Conservation (phyloP, 176 grass and related monocot genomes). For the Bothriochloa decipiens region DNA sequence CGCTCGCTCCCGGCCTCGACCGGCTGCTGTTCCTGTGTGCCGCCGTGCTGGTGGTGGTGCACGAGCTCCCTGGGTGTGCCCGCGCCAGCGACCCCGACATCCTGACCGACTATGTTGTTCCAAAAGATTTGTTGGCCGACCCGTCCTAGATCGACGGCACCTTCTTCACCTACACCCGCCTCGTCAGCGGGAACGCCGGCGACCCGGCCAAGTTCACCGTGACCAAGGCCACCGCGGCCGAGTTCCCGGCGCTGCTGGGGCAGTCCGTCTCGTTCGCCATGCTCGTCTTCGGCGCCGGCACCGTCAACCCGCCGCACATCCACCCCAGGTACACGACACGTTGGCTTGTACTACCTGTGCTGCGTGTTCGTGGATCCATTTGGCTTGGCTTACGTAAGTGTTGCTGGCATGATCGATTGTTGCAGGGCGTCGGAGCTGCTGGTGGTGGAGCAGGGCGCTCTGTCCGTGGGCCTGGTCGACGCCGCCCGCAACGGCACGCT, state of each 20-base stretch:
- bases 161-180: conserved; percentile 42
- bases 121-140: background rate
- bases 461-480: conserved; percentile 41
- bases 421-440: conserved; percentile 46
- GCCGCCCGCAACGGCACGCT: conserved; percentile 19
- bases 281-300: conserved; percentile 31
- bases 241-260: conserved; percentile 49
- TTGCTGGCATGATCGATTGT: background rate
- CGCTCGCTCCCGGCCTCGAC: background rate
- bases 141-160: background rate
- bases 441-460: conserved; percentile 19
- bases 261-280: conserved; percentile 52
- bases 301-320: conserved; percentile 52
- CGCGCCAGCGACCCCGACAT: conserved; percentile 42
- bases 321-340: conserved; percentile 20
- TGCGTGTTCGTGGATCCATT: no score
- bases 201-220: conserved; percentile 24
- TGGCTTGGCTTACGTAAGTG: background rate
- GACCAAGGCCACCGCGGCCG: conserved; percentile 35
- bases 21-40: background rate
- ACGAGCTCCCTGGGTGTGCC: background rate
- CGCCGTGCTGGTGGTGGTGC: no score
- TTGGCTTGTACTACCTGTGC: background rate
- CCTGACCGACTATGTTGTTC: conserved; percentile 42
- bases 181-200: background rate